A percentile compares a stretch with the other conserved stretches of the same genome.
Evolutionary conservation across 208 protist genomes (phyloP).

Genomic region (Strigomonas oncopelti): DNA sequence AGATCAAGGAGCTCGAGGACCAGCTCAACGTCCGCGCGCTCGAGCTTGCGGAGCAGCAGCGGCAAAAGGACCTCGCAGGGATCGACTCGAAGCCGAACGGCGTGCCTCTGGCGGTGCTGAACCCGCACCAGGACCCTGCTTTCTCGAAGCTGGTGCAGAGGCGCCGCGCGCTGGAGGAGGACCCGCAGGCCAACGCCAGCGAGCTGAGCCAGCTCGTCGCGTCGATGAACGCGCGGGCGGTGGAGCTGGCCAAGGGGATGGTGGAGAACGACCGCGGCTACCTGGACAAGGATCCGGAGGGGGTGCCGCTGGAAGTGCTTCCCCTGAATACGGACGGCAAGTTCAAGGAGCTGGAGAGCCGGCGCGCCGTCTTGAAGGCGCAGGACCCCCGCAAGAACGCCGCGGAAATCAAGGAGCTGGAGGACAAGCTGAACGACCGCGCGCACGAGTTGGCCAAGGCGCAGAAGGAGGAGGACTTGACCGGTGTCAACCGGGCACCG

Average conservation of each 20-base stretch:
- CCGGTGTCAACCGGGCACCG: conserved; percentile 36
- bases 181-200: conserved; percentile 15
- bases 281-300: conserved; percentile 41
- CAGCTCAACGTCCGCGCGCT: conserved; percentile 57
- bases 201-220: conserved; percentile 25
- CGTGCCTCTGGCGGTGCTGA: conserved; percentile 38
- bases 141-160: conserved; percentile 48
- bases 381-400: conserved; percentile 50
- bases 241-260: conserved; percentile 37
- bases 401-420: conserved; percentile 41
- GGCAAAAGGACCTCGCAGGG: conserved; percentile 29
- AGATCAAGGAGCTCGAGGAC: conserved; percentile 52
- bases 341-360: conserved; percentile 56
- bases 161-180: conserved; percentile 34
- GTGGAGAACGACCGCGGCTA: conserved; percentile 31
- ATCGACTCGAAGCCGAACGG: conserved; percentile 45
- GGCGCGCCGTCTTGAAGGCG: conserved; percentile 57
- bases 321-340: conserved; percentile 50
- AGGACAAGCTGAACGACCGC: conserved; percentile 52
- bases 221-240: conserved; percentile 33
- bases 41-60: conserved; percentile 38
- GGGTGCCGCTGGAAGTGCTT: conserved; percentile 52
- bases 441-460: conserved; percentile 39
- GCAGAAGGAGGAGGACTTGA: conserved; percentile 55
- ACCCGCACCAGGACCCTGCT: conserved; percentile 37